phyloP scores from a whole-genome alignment of 2,329 filamentous ascomycete genomes.

The Chaetomium olivaceum region DNA sequence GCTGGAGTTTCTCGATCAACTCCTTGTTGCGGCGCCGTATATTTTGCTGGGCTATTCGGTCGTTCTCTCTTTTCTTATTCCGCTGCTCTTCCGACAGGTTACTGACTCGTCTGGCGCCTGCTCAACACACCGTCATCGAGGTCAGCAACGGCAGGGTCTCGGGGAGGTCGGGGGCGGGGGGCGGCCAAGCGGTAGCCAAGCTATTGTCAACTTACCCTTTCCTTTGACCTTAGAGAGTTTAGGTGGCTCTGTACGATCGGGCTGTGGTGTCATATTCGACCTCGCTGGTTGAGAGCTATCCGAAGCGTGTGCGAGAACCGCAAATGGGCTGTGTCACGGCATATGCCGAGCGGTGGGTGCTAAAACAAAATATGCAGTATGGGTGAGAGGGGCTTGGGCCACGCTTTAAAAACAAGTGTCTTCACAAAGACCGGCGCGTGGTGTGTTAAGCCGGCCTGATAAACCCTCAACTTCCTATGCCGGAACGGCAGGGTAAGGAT shows the following conservation, averaged over 20 bases:
- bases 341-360: neutral
- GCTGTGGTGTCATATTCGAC: conserved; percentile 39
- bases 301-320: neutral
- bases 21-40: conserved; percentile 85
- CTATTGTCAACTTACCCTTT: conserved; percentile 31
- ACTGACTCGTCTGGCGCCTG: conserved; percentile 54
- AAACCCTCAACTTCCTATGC: neutral
- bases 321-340: neutral
- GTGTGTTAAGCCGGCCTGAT: neutral
- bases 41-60: conserved; percentile 84
- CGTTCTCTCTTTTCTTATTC: conserved; percentile 86
- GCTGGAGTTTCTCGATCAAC: conserved; percentile 78
- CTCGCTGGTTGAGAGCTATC: neutral
- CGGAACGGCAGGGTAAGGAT: conserved; percentile 9
- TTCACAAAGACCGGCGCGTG: neutral
- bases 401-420: neutral
- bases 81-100: conserved; percentile 56
- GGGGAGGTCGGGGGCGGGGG: too few species aligned
- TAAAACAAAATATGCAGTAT: neutral
- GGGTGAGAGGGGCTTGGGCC: neutral
- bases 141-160: neutral
- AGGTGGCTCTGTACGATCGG: conserved; percentile 18
- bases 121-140: neutral
- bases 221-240: conserved; percentile 51
- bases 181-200: neutral